These are phyloP conservation scores for Beauveria sp. DNA, from an alignment of 2,329 filamentous ascomycete genomes.

Conservation along the genomic window DNA sequence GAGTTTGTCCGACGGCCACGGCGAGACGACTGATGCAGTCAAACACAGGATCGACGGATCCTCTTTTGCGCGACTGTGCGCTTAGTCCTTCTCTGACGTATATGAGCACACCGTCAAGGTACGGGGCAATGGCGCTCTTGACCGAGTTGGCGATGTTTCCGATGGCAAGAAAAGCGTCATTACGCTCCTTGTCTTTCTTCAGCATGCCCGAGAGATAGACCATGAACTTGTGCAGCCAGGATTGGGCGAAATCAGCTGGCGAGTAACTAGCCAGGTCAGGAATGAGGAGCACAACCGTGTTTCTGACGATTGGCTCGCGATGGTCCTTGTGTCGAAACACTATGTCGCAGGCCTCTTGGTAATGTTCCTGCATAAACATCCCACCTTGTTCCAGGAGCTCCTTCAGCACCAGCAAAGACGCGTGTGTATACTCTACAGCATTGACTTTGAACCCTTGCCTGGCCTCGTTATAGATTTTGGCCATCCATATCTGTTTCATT, in stretches of 20 bases:
- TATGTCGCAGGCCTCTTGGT: slow-evolving; percentile 86
- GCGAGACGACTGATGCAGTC: slow-evolving; percentile 96
- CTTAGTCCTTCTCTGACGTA: slow-evolving; percentile 89
- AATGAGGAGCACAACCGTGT: slow-evolving; percentile 84
- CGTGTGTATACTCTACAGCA: slow-evolving; percentile 83
- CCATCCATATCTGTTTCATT: slow-evolving; percentile 81
- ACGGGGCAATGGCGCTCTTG: slow-evolving; percentile 88
- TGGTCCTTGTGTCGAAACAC: slow-evolving; percentile 91
- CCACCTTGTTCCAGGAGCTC: slow-evolving; percentile 89
- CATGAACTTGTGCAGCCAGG: slow-evolving; percentile 94
- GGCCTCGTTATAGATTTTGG: slow-evolving; percentile 82
- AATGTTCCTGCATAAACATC: slow-evolving; percentile 98
- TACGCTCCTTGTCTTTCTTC: slow-evolving; percentile 89
- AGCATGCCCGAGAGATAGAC: slow-evolving; percentile 87
- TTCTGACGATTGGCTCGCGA: slow-evolving; percentile 76
- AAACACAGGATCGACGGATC: slow-evolving; percentile 73
- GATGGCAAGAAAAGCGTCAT: slow-evolving; percentile 90
- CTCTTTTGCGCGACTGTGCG: slow-evolving; percentile 61
- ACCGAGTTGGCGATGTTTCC: slow-evolving; percentile 95
- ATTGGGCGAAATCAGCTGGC: slow-evolving; percentile 78
- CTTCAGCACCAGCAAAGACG: slow-evolving; percentile 86
- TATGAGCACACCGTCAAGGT: slow-evolving; percentile 87
- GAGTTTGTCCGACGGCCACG: slow-evolving; percentile 86
- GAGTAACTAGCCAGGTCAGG: slow-evolving; percentile 90
- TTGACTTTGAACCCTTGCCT: slow-evolving; percentile 70